Evolutionary conservation across 129 eudicot species (phyloP), one percentile per base, ranked within the genome.

Genomic region (Saussurea involucrata): DNA sequence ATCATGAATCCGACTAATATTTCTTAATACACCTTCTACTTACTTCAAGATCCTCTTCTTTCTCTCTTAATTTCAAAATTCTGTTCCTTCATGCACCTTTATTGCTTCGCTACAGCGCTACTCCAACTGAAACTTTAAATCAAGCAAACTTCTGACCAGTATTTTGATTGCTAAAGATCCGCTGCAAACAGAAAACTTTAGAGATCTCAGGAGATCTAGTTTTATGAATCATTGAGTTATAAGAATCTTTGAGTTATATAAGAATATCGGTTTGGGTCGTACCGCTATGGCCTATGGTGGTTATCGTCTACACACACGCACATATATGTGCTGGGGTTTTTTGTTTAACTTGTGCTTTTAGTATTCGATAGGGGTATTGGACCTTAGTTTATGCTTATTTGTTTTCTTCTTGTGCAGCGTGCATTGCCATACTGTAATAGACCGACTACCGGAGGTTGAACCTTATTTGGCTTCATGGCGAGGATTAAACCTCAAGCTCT

Each of bases 401-500:
- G 24, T 10, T 64, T 24, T 68, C 3, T 70, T 55, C 40, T 58
- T 71, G 67, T 70, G 78, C 79, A 82, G 82, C 1, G 25, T 49
- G 60, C 37, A 64, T 57, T 53, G 55, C 66, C 21, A 49, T 74
- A 63, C n/a, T 42, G 68, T 44, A 17, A 66, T 73, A 25, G 36
- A 46, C 44, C 31, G 36, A 46, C 44, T 42, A 27, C 49, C 29
- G 24, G 73, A 44, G 67, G 63, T 69, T 79, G 76, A 76, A 79
- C 68, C 49, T 80, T 0, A 66, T 53, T 28, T 75, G 80, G 81
- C 37, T 61, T 21, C 40, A 95, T 95, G 99, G 99, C 96, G 71
- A 92, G 88, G 83, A 95, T 95, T 66, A 95, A 95, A 82, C 99
- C 99, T 53, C 99, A 95, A 83, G 92, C 99, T 83, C 86, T 95